These are phyloP conservation scores for Porpolomopsis calyptriformis DNA, from an alignment of 768 basidiomycete species.

Conservation along the genomic window DNA sequence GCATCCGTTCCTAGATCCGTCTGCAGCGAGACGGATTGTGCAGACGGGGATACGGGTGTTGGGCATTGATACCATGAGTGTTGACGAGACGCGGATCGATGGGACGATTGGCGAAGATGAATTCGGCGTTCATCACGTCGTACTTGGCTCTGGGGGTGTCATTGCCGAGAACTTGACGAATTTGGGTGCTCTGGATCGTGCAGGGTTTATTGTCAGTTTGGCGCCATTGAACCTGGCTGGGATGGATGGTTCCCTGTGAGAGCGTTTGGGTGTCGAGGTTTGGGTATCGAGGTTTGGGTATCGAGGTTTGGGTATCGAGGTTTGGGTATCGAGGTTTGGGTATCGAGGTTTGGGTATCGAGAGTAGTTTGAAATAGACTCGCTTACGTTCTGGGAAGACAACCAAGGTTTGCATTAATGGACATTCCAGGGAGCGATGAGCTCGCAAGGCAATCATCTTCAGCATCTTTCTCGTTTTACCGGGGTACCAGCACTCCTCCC, in stretches of 20 bases:
- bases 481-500: neutral
- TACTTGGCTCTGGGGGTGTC: conserved; percentile 51
- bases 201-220: conserved; percentile 39
- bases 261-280: conserved; percentile 60
- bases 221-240: conserved; percentile 48
- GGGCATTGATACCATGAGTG: conserved; percentile 55
- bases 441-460: neutral
- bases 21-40: conserved; percentile 40
- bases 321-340: too few relatives aligned
- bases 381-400: too few relatives aligned
- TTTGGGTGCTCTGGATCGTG: conserved; percentile 30
- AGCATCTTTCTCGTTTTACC: neutral
- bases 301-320: too few relatives aligned
- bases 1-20: conserved; percentile 54
- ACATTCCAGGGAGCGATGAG: too few relatives aligned
- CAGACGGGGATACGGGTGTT: conserved; percentile 44
- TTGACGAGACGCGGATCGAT: conserved; percentile 47
- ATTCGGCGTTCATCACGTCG: conserved; percentile 46
- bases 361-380: too few relatives aligned
- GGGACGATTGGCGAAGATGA: conserved; percentile 25
- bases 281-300: too few relatives aligned
- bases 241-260: conserved; percentile 65
- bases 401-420: too few relatives aligned
- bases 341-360: too few relatives aligned
- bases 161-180: conserved; percentile 66